These are phyloP conservation scores for Quercus aquifolioides DNA, from an alignment of 306 rosid genomes.

Conservation along the genomic window DNA sequence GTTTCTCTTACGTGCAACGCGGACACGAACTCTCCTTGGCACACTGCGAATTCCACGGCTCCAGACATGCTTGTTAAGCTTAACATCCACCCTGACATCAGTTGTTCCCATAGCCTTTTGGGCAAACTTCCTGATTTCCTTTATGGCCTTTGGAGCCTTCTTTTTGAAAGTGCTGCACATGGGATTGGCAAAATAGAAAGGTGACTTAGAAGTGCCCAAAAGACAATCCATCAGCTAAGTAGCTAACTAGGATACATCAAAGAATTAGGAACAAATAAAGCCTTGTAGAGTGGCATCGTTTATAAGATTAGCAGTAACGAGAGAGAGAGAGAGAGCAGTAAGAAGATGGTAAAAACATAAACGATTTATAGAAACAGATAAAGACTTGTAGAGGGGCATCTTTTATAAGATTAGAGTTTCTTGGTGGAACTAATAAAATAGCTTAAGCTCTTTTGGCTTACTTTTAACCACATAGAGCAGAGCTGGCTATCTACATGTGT, in stretches of 20 bases:
- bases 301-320: no score
- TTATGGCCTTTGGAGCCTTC: conserved; percentile 50
- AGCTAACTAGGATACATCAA: not conserved
- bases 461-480: no score
- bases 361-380: no score
- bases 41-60: conserved; percentile 46
- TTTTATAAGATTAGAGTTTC: no score
- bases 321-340: no score
- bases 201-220: not conserved
- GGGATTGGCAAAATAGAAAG: not conserved
- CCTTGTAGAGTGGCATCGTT: no score
- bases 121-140: conserved; percentile 50
- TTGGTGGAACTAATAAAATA: no score
- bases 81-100: conserved; percentile 49
- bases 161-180: conserved; percentile 46
- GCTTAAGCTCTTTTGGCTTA: no score
- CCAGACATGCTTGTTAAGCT: conserved; percentile 48
- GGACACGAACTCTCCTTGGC: conserved; percentile 39
- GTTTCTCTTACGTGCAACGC: conserved; percentile 37
- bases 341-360: no score
- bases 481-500: no score
- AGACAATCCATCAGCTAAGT: not conserved
- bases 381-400: no score
- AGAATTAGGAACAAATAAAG: not conserved
- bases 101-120: conserved; percentile 45